Evolutionary conservation across 2,329 filamentous ascomycete genomes (phyloP), one percentile per base, ranked within the genome.

Genomic region (Fusarium dlaminii): DNA sequence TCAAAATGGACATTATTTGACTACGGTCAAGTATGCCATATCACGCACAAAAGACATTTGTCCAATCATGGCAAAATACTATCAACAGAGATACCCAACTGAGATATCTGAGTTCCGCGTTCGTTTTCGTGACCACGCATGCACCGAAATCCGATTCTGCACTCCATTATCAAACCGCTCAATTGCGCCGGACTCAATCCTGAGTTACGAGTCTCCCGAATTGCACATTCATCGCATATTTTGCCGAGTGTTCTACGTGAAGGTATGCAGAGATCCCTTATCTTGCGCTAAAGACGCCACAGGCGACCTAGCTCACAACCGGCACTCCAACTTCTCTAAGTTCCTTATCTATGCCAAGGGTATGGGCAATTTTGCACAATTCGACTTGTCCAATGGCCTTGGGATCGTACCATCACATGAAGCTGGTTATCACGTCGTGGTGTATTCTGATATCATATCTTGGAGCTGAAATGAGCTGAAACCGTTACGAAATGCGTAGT

Each of bases 201-300:
- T 70, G 46, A 40, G 52, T 46, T 48, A 29, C 40, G 27, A 34
- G n/a, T 29, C 18, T 24, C 37, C 20, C 36, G 29, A 42, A 54
- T 36, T 58, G 36, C 46, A 24, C 30, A 30, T 34, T 36, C 48
- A 29, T 48, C 36, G 22, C 45, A 57, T 51, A 14, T 49, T 51
- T 51, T 65, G 32, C 40, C 43, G 40, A 67, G 29, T 56, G 30
- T 51, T 49, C 46, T 40, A 61, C 68, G 68, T 62, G 29, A 32
- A 37, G 55, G 49, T 40, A 54, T 59, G 61, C 37, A 37, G 34
- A n/a, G 48, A 37, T 62, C 57, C 45, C 75, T 77, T 77, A 78
- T 78, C 75, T 74, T 65, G 43, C 70, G 62, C 73, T 73, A 76
- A 72, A 42, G 45, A 63, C 59, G 66, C 70, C 69, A 75, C 72